Evolutionary conservation across 2,329 filamentous ascomycete genomes (phyloP).

Genomic region (Colletotrichum acutatum): DNA sequence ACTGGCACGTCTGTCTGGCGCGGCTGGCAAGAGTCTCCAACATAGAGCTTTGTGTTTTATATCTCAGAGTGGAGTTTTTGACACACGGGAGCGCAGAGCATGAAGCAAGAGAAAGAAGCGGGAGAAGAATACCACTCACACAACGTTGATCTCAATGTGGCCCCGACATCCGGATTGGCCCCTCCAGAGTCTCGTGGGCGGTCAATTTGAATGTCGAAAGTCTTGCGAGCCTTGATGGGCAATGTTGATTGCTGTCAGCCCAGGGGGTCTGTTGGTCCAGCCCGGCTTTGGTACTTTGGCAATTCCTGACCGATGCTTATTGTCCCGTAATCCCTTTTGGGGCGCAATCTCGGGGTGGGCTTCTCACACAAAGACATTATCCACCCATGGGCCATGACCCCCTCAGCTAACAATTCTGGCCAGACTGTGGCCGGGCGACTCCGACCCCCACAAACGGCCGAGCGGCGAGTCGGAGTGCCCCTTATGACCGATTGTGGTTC

Average conservation of each 20-base stretch:
- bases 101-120: background rate
- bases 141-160: background rate
- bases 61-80: background rate
- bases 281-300: background rate
- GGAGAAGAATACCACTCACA: background rate
- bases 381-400: slow-evolving; percentile 1
- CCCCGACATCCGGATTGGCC: background rate
- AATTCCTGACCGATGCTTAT: background rate
- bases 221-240: background rate
- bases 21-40: background rate
- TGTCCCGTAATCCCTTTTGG: slow-evolving; percentile 5
- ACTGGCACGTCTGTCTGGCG: background rate
- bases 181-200: background rate
- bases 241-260: background rate
- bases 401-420: slow-evolving; percentile 6
- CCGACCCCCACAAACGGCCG: background rate
- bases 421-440: slow-evolving; percentile 15
- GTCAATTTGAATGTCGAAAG: background rate
- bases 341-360: slow-evolving; percentile 28
- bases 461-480: background rate
- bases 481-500: background rate
- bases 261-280: background rate
- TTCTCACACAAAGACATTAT: slow-evolving; percentile 3
- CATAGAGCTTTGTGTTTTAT: background rate
- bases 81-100: background rate